Base-by-base conservation (phyloP, 345 rosid genomes). In the Moricandia arvensis region DNA sequence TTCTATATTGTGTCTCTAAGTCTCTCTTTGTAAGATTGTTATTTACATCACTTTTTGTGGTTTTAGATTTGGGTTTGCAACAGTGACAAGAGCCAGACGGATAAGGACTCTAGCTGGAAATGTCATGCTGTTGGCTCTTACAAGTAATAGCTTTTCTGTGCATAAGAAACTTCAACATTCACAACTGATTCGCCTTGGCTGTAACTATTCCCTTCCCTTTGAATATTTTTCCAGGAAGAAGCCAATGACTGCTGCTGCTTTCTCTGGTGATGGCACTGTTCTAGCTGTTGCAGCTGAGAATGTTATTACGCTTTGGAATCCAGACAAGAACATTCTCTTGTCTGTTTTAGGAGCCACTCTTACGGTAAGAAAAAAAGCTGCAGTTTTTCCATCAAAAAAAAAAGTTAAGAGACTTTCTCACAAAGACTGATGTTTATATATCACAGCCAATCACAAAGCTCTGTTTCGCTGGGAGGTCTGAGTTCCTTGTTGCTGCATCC, bases 221-320 rank as follows among this genome's bases (percentile, higher is more conserved):
- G 10, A 45, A 69, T 63, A 53, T 63, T 26, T n/a, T 58, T 70
- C 71, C 86, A 95, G 99, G 72, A 95, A 85, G 78, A 90, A 79
- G 80, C 91, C 92, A 17, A 85, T 92, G 96, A 90, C 96, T 30
- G 97, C 99, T 73, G 99, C 96, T 68, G 79, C 94, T 41, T 95
- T 95, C 84, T 95, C 99, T 73, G 81, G 84, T 0, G 99, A 95
- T 83, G 99, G 99, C 83, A 85, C 97, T 73, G 93, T 95, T 75
- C 92, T 95, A 6, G 99, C 98, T 60, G 93, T 92, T 86, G 97
- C 97, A 0, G 98, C 97, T 59, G 97, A 92, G 83, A 88, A 90
- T 74, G 82, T 85, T 51, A 88, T 95, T 69, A 95, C 98, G 5
- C 80, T 95, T 57, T 92, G 99, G 99, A 91, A 95, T 73, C 96